Conservation (phyloP, 805 yeast species). For the Jamesozyma jinghongensis region DNA sequence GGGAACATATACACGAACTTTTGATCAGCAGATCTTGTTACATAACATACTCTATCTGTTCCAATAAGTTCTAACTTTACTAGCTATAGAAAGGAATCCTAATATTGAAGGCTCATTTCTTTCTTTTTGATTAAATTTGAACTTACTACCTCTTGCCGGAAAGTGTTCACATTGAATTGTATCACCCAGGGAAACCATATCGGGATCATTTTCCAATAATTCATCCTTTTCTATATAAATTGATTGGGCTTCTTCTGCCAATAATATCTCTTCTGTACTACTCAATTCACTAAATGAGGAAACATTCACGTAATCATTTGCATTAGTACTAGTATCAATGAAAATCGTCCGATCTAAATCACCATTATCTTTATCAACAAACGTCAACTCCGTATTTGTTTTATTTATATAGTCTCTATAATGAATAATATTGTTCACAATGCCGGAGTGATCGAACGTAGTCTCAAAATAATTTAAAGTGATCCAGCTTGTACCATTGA, state of each 20-base stretch:
- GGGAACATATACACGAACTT: no score
- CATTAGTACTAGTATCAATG: background rate
- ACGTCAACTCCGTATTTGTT: no score
- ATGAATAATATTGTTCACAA: slow-evolving; percentile 17
- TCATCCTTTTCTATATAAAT: background rate
- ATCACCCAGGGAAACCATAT: background rate
- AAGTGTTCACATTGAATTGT: background rate
- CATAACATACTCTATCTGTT: no score
- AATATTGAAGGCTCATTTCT: slow-evolving; percentile 9
- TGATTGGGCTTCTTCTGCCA: background rate
- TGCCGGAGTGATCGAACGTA: slow-evolving; percentile 16
- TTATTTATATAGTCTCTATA: slow-evolving; percentile 9
- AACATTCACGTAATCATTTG: slow-evolving; percentile 21
- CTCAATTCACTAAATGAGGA: slow-evolving; percentile 26
- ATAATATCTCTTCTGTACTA: slow-evolving; percentile 23
- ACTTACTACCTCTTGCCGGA: background rate
- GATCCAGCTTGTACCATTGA: slow-evolving; percentile 21
- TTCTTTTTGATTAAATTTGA: background rate
- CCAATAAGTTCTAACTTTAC: slow-evolving; percentile 20
- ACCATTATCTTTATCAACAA: background rate
- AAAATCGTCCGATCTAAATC: background rate
- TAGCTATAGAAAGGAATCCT: slow-evolving; percentile 15
- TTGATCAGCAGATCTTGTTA: no score
- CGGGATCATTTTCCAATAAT: background rate
- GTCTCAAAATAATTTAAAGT: slow-evolving; percentile 21